Conservation (phyloP, 2,329 filamentous ascomycete genomes). For the Neonectria magnoliae region DNA sequence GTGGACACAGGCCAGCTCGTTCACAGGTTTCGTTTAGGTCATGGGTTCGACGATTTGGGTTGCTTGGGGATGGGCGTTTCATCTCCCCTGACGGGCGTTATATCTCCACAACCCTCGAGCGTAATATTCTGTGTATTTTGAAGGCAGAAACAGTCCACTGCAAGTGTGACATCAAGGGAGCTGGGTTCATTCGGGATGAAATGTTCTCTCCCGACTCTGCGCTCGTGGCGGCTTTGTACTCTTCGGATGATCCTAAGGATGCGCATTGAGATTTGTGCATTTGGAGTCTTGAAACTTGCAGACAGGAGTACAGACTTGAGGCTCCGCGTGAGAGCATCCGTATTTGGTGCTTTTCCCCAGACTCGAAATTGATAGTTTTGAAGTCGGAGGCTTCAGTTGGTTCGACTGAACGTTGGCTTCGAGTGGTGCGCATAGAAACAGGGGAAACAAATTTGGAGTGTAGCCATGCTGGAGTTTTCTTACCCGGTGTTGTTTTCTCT, state of each 20-base stretch:
- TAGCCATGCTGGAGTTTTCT: not conserved
- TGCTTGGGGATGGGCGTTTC: not conserved
- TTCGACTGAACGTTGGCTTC: not conserved
- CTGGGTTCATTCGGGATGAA: not conserved
- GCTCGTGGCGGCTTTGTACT: not conserved
- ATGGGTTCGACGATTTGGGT: too few relatives aligned
- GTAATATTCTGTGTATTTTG: not conserved
- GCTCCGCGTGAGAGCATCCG: not conserved
- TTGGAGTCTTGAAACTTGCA: not conserved
- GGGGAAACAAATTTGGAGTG: not conserved
- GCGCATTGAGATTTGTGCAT: not conserved
- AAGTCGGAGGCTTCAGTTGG: too few relatives aligned
- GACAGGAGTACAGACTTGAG: not conserved
- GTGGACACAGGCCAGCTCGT: not conserved
- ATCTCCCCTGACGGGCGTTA: not conserved
- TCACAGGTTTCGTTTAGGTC: not conserved
- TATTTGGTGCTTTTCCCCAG: too few relatives aligned
- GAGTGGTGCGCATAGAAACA: not conserved
- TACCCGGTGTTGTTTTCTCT: not conserved
- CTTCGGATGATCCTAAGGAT: too few relatives aligned
- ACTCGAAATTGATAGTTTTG: not conserved
- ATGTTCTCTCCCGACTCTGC: not conserved
- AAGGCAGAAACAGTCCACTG: not conserved
- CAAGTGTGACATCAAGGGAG: not conserved
- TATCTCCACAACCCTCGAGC: not conserved